These are phyloP conservation scores for Alternaria arbusti DNA, from an alignment of 2,329 filamentous ascomycete genomes.

Conservation along the genomic window DNA sequence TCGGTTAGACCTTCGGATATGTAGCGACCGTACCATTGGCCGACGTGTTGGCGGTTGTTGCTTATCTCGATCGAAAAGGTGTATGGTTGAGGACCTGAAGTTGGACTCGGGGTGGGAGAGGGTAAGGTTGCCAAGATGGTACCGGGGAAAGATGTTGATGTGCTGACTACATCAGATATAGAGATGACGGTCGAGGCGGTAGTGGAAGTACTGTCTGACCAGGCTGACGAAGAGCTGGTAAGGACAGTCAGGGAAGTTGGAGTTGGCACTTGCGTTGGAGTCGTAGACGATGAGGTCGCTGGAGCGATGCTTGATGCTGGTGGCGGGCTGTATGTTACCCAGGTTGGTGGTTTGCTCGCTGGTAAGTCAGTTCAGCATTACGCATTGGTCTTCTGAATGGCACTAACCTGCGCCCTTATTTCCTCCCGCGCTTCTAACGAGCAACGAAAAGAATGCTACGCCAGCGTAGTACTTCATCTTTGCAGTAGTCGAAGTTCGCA, in stretches of 20 bases:
- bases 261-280: neutral
- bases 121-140: neutral
- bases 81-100: neutral
- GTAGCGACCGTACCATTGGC: constrained; percentile 3
- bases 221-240: neutral
- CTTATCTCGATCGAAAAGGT: constrained; percentile 8
- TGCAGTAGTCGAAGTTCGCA: neutral
- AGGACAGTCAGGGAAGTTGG: neutral
- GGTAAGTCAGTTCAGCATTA: neutral
- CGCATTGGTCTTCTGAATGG: neutral
- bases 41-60: constrained; percentile 6
- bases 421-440: neutral
- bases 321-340: neutral
- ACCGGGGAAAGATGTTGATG: neutral
- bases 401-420: neutral
- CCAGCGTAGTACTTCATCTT: neutral
- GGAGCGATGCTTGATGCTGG: neutral
- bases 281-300: neutral
- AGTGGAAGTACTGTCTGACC: neutral
- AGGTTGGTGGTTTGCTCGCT: neutral
- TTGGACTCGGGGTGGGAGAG: neutral
- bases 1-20: neutral
- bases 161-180: neutral
- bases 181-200: neutral
- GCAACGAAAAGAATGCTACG: neutral